Evolutionary conservation across 495 filamentous ascomycete genomes (phyloP), one percentile per base, ranked within the genome.

Genomic region (Penicillium canariense): DNA sequence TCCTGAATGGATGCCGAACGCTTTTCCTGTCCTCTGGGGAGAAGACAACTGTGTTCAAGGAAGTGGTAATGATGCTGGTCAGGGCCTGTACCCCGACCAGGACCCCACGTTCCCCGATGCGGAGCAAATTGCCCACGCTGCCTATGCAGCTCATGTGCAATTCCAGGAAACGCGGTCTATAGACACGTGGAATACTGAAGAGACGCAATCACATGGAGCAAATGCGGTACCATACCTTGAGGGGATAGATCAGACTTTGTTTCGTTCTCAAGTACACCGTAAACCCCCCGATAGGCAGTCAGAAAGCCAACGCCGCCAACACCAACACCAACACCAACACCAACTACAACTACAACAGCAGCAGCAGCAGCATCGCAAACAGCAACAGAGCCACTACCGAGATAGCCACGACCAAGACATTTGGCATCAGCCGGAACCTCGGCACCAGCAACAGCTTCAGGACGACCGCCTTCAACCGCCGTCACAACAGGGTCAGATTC

Each of bases 101-200:
- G 26, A n/a, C 4, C 39, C 36, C 22, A 35, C 31, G 7, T 55
- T 52, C 27, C 35, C 36, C 12, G 48, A 55, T 43, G 59, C 55
- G 25, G 55, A 34, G 23, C 35, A 45, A 2, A 31, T 46, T 3
- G 51, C 50, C 8, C 43, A 34, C 20, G 42, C 35, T 15, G 50
- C 50, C 8, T 15, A 55, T 15, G 38, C 28, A 20, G 54, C 38
- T 1, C 23, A 30, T 10, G n/a, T 52, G 20, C 47, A 22, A 28
- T 18, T 38, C 8, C 25, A 39, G 15, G 17, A 35, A n/a, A 12
- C 32, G 3, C 17, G 30, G 23, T 34, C 28, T 10, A 18, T 11
- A 11, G 28, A 48, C 10, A 30, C 11, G 12, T 10, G 10, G n/a
- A n/a, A n/a, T 0, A 2, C 14, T 14, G 31, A 15, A 3, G 28